Evolutionary conservation across 2,329 filamentous ascomycete species (phyloP), one percentile per base, ranked within the genome.

Genomic region (Colletotrichum magnum): DNA sequence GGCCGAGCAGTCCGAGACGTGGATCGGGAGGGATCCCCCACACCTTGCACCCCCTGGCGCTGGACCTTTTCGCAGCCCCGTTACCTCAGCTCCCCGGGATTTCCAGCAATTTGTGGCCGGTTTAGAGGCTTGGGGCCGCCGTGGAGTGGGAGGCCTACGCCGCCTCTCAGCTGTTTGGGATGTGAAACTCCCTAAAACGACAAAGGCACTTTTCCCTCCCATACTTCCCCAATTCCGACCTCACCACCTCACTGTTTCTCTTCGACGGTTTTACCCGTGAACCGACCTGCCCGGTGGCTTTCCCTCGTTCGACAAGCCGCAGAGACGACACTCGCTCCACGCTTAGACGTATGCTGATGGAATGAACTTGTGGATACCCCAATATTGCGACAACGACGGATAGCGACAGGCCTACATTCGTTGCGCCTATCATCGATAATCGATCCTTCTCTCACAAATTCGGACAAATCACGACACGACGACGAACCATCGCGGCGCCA

Each of bases 151-250:
- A 68, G 64, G 59, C 47, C 54, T 24, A 61, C 50, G 52, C 50
- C 48, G 67, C 50, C 50, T 57, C 61, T 70, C 66, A 62, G 57
- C 61, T 70, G 69, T 71, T 60, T 70, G 61, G 69, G 58, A 71
- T 70, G 21, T 70, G 69, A 70, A 71, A 71, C 69, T 62, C 56
- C 60, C 51, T 47, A 67, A 69, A 67, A 67, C 67, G 51, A 57
- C 67, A 61, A 48, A 69, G 56, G 56, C 63, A 39, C 54, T 60
- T 52, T 57, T 47, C 6, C 45, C 16, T 32, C 63, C 63, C 62
- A 51, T 47, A 21, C 15, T 26, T 21, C 53, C 28, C 36, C 45
- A 26, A 60, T n/a, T 57, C n/a, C 48, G 39, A 41, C 21, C 52
- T 52, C 47, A 32, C 53, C 45, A 61, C n/a, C 32, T 65, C 50